These are phyloP conservation scores for Aspergillus clavatus DNA, from an alignment of 2,329 filamentous ascomycete genomes.

Conservation along the genomic window DNA sequence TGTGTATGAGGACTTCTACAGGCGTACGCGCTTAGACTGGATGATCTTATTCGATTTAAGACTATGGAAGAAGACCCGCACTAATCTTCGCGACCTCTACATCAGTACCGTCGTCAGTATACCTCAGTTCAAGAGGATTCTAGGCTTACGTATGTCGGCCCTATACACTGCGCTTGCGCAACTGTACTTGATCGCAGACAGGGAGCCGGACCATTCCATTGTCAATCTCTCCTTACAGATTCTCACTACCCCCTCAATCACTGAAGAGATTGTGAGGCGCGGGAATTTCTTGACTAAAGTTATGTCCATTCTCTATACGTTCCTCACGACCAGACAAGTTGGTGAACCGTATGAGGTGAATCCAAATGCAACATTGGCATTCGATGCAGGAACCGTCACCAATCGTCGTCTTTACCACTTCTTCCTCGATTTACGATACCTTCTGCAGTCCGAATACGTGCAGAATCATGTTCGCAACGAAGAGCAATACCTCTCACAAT, in stretches of 20 bases:
- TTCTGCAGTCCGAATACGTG: slow-evolving; percentile 83
- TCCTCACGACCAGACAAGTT: slow-evolving; percentile 91
- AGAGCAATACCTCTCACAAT: slow-evolving; percentile 84
- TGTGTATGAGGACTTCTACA: slow-evolving; percentile 79
- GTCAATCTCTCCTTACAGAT: slow-evolving; percentile 97
- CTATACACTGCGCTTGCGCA: slow-evolving; percentile 92
- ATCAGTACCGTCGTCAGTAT: slow-evolving; percentile 95
- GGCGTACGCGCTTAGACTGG: slow-evolving; percentile 86
- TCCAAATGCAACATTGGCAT: slow-evolving; percentile 78
- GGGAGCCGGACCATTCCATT: slow-evolving; percentile 96
- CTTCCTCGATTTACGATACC: slow-evolving; percentile 87
- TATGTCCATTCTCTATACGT: slow-evolving; percentile 95
- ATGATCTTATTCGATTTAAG: slow-evolving; percentile 90
- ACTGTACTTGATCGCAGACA: slow-evolving; percentile 89
- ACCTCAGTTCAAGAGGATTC: slow-evolving; percentile 89
- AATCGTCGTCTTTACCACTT: slow-evolving; percentile 97
- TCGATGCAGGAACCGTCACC: slow-evolving; percentile 90
- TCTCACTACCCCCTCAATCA: slow-evolving; percentile 94
- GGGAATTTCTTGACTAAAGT: slow-evolving; percentile 95
- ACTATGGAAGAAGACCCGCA: slow-evolving; percentile 93
- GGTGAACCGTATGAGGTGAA: slow-evolving; percentile 88
- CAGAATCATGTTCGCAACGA: slow-evolving; percentile 79
- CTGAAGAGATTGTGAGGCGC: slow-evolving; percentile 86
- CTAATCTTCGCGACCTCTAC: slow-evolving; percentile 85
- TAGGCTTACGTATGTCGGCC: slow-evolving; percentile 89